A percentile compares a stretch with the other conserved stretches of the same genome.
Evolutionary conservation across 805 yeast species (phyloP).

Genomic region (Barnettozyma populi): DNA sequence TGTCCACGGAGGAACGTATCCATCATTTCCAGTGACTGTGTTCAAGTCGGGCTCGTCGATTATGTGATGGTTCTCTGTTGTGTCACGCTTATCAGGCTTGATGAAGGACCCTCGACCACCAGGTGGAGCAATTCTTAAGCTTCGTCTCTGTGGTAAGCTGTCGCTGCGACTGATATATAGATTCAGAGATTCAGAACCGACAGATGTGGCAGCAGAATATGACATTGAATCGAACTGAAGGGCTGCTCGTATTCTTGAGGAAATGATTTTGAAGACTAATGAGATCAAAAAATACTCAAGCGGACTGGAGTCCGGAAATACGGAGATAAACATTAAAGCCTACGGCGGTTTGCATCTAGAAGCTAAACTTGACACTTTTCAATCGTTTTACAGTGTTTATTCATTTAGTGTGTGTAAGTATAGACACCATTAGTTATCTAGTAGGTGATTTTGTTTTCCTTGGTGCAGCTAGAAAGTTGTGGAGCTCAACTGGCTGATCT

Average conservation of each 20-base stretch:
- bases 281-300: too few species aligned
- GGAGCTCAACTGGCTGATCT: too few species aligned
- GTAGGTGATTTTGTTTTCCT: too few species aligned
- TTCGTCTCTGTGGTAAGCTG: constrained; percentile 5
- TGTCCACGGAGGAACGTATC: constrained; percentile 80
- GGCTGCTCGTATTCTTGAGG: neutral
- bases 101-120: constrained; percentile 13
- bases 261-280: too few species aligned
- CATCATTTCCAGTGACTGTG: constrained; percentile 1
- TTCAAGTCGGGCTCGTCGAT: neutral
- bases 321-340: neutral
- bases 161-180: neutral
- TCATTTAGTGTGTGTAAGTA: too few species aligned
- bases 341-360: neutral
- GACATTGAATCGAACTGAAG: neutral
- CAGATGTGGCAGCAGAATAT: neutral
- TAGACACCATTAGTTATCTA: too few species aligned
- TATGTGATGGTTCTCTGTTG: neutral
- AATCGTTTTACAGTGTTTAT: too few species aligned
- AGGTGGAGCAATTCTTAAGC: constrained; percentile 15
- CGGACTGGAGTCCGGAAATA: too few species aligned
- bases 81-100: constrained; percentile 2
- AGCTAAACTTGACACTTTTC: neutral
- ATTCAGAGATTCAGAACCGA: neutral
- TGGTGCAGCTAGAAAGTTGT: too few species aligned